These are phyloP conservation scores for Cladophialophora exuberans DNA, from an alignment of 2,329 filamentous ascomycete genomes.

Conservation along the genomic window DNA sequence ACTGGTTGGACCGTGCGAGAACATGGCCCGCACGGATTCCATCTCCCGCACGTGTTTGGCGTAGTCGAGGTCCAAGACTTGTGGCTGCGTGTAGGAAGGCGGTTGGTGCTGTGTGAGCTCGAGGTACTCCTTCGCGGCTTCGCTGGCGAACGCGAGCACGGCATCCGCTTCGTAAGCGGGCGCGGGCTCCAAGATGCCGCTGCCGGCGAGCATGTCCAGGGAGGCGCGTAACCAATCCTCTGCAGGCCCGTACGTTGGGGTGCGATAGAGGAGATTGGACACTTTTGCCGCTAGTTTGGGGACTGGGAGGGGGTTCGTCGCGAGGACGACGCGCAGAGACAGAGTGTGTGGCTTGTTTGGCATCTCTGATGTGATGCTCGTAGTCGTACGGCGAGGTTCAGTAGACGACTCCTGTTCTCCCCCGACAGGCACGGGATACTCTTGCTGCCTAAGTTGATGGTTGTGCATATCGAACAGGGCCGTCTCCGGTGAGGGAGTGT, in stretches of 20 bases:
- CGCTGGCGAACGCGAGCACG: conserved; percentile 19
- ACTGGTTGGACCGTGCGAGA: neutral
- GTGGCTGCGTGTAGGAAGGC: neutral
- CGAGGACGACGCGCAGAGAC: conserved; percentile 17
- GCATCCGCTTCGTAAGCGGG: conserved; percentile 13
- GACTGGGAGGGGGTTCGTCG: conserved; percentile 4
- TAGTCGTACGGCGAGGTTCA: conserved; percentile 5
- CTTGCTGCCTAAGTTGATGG: conserved; percentile 29
- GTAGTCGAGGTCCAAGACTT: conserved; percentile 25
- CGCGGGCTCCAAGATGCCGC: conserved; percentile 16
- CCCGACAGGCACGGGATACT: conserved; percentile 16
- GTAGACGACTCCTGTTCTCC: neutral
- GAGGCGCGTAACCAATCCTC: conserved; percentile 29
- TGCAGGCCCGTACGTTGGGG: conserved; percentile 26
- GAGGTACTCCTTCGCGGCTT: conserved; percentile 18
- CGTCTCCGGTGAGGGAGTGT: neutral
- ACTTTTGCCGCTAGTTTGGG: conserved; percentile 15
- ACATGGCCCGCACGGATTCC: conserved; percentile 23
- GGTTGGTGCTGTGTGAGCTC: neutral
- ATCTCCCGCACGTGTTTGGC: conserved; percentile 10
- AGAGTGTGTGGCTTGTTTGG: conserved; percentile 12
- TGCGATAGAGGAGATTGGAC: conserved; percentile 13
- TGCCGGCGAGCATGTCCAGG: conserved; percentile 13
- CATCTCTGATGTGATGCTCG: conserved; percentile 14
- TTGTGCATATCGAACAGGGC: conserved; percentile 27